Base-by-base conservation (phyloP, 2,329 filamentous ascomycete genomes). In the Emergomyces africanus region DNA sequence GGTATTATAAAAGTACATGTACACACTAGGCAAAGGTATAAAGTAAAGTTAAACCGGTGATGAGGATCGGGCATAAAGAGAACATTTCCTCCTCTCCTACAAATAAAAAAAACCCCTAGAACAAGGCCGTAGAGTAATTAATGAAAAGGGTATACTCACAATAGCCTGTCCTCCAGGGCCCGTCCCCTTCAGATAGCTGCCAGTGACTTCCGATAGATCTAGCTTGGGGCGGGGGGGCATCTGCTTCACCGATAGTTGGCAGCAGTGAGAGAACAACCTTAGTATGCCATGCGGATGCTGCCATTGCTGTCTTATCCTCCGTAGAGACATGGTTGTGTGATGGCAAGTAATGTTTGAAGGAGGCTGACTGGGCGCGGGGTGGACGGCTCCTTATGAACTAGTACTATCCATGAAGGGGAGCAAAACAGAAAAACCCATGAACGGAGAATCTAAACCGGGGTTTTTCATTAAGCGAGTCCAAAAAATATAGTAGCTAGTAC, bases 141-240 rank as follows among this genome's bases (percentile, higher is more conserved):
- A 56, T 14, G n/a, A 14, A 49, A 9, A 33, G 20, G n/a, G 30
- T 9, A 18, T 14, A 71, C 77, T 58, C 74, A 90, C 87, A 76
- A 97, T 97, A 72, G 96, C 96, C 71, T 99, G 94, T 0, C 94
- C 94, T 28, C 94, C 94, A 0, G 94, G 92, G 1, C 94, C 94
- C 66, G 84, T 88, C 66, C 94, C 94, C 71, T 94, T 95, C 61
- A 99, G 80, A 74, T 95, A 97, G 48, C 81, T 81, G 69, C 96
- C 89, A 59, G 86, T 84, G 65, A 97, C 84, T 57, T 96, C 90
- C 20, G 80, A 77, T 64, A 96, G 90, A 14, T 85, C 80, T 23
- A 94, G 83, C 14, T 84, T 82, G 15, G 87, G 86, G 3, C 90
- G 84, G 5, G 90, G 86, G 1, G 92, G 91, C 68, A 95, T 78